Evolutionary conservation across 1,284 basidiomycete species (phyloP).

Genomic region (Ceratobasidium sp.): DNA sequence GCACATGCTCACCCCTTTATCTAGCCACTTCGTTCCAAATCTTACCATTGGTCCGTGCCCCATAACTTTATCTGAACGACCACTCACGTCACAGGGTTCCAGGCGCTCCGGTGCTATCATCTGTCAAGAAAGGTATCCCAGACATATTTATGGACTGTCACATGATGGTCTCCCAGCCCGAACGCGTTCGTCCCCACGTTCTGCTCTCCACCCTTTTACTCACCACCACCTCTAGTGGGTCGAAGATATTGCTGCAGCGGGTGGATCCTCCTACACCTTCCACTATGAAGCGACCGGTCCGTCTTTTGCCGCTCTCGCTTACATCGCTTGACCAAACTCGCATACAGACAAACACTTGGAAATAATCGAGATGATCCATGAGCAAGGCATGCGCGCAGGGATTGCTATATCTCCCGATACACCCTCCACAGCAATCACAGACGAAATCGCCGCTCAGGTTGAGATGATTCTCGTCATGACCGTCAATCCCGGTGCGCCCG

Average conservation of each 20-base stretch:
- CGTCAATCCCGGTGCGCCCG: slow-evolving; percentile 83
- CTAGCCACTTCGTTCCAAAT: slow-evolving; percentile 97
- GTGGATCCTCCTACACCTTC: slow-evolving; percentile 96
- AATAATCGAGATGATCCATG: slow-evolving; percentile 83
- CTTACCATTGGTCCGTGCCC: slow-evolving; percentile 86
- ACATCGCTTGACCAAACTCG: background rate
- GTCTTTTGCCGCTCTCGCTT: slow-evolving; percentile 54
- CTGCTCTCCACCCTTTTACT: background rate
- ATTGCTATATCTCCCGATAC: slow-evolving; percentile 96
- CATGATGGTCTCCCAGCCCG: slow-evolving; percentile 99
- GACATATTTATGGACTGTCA: slow-evolving; percentile 99
- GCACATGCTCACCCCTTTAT: slow-evolving; percentile 16
- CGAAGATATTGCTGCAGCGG: slow-evolving; percentile 93
- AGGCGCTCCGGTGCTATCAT: slow-evolving; percentile 92
- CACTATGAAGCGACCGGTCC: slow-evolving; percentile 95
- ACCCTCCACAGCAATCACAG: slow-evolving; percentile 85
- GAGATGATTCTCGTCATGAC: slow-evolving; percentile 99
- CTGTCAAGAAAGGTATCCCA: slow-evolving; percentile 90
- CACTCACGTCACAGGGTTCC: slow-evolving; percentile 47
- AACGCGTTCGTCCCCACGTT: slow-evolving; percentile 72
- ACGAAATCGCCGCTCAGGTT: slow-evolving; percentile 80
- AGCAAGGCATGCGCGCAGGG: slow-evolving; percentile 87
- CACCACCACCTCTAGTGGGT: slow-evolving; percentile 80
- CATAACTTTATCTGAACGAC: background rate
- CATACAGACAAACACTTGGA: slow-evolving; percentile 75